Evolutionary conservation across 345 rosid species (phyloP).

Genomic region (Boechera stricta): DNA sequence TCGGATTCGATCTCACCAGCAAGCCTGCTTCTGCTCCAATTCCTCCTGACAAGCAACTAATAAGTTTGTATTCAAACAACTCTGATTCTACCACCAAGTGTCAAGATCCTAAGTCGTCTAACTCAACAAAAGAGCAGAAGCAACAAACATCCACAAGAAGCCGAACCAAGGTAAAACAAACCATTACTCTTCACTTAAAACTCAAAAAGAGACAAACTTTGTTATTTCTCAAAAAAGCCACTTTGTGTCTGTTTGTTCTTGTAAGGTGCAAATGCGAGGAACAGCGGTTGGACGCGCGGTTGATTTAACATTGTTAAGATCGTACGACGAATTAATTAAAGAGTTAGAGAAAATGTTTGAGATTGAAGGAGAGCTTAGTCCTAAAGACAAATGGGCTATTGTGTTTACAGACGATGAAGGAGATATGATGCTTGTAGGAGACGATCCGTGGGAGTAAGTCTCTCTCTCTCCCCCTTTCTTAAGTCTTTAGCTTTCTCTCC

Average conservation of each 20-base stretch:
- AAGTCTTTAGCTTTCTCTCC: neutral
- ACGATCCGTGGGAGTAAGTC: slow-evolving; percentile 81
- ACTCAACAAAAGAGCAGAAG: slow-evolving; percentile 44
- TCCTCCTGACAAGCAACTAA: slow-evolving; percentile 41
- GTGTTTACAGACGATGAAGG: slow-evolving; percentile 80
- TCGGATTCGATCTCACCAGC: slow-evolving; percentile 64
- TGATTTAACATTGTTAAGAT: slow-evolving; percentile 59
- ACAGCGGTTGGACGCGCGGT: slow-evolving; percentile 75
- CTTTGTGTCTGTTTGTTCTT: slow-evolving; percentile 22
- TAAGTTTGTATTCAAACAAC: slow-evolving; percentile 31
- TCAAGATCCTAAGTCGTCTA: slow-evolving; percentile 49
- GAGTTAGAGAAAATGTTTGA: slow-evolving; percentile 78
- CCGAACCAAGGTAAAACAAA: slow-evolving; percentile 64
- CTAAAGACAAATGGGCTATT: slow-evolving; percentile 62
- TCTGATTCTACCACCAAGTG: slow-evolving; percentile 42
- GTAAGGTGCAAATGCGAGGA: slow-evolving; percentile 83
- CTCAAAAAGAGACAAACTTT: neutral
- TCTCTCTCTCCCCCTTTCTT: neutral
- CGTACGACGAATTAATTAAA: slow-evolving; percentile 57
- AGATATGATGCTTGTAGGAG: slow-evolving; percentile 79
- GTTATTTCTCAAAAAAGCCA: neutral
- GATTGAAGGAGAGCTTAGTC: slow-evolving; percentile 62
- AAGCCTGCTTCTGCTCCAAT: slow-evolving; percentile 33
- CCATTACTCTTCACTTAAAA: slow-evolving; percentile 8
- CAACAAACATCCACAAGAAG: slow-evolving; percentile 57